These are phyloP conservation scores for Boeremia lycopersici DNA, from an alignment of 2,329 filamentous ascomycete species.

Conservation along the genomic window DNA sequence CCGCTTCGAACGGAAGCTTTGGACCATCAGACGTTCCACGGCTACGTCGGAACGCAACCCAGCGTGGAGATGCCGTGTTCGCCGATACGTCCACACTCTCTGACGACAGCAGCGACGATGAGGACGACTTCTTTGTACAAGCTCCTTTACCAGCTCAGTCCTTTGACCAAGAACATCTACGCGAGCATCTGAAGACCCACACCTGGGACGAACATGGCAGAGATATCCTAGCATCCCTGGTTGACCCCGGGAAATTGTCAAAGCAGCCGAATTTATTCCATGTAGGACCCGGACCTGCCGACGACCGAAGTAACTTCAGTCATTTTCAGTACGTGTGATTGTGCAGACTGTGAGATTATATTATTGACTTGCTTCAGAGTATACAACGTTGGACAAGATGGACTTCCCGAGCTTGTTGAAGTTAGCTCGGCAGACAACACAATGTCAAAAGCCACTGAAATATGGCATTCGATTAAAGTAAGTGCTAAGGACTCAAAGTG, in stretches of 20 bases:
- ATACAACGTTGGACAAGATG: conserved; percentile 60
- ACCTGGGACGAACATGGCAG: conserved; percentile 50
- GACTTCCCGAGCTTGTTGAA: conserved; percentile 49
- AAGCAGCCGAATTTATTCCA: conserved; percentile 53
- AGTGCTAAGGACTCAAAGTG: background rate
- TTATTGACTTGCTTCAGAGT: conserved; percentile 39
- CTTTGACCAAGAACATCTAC: conserved; percentile 53
- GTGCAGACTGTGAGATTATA: background rate
- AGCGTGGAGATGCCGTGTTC: conserved; percentile 36
- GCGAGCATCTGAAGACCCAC: conserved; percentile 53
- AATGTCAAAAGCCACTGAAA: conserved; percentile 42
- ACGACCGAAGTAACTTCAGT: conserved; percentile 52
- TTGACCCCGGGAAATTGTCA: conserved; percentile 53
- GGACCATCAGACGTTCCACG: conserved; percentile 30
- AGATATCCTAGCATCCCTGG: conserved; percentile 50
- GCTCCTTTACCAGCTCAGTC: conserved; percentile 46
- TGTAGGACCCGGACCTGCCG: conserved; percentile 47
- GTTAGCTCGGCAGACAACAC: conserved; percentile 39
- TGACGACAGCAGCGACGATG: conserved; percentile 43
- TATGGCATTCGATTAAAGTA: conserved; percentile 37
- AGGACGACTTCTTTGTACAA: conserved; percentile 49
- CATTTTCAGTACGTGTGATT: conserved; percentile 53
- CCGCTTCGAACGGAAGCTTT: conserved; percentile 36
- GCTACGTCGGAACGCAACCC: conserved; percentile 30
- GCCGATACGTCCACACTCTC: conserved; percentile 44